Base-by-base conservation (phyloP, 805 yeast genomes). In the Nakazawaea populi region DNA sequence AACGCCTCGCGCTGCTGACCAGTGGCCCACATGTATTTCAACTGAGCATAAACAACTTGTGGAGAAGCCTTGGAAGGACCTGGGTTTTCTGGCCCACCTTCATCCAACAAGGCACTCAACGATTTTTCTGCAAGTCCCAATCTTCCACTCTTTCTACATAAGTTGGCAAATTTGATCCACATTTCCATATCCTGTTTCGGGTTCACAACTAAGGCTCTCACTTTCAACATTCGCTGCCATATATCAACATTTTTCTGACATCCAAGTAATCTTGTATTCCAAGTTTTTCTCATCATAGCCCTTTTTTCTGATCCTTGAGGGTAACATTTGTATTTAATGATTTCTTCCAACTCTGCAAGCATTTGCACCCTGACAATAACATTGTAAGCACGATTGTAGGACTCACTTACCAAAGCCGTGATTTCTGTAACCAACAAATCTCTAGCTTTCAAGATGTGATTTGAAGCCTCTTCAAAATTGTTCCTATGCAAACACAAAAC, bases 91-190 rank as follows among this genome's bases (percentile, higher is more conserved):
- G 82, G 80, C 5, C 84, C 81, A 1, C 86, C 88, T 54, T 82
- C 89, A 58, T 89, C 96, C 34, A 90, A 64, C 52, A 94, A 73
- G 5, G 85, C 79, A 58, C 88, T 87, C 56, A 95, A 73, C 0
- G 97, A 87, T 63, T 90, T 90, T 62, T 92, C 97, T 2, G 99
- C 97, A 49, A 95, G 71, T 6, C 92, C 92, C 58, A 89, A 72
- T 55, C 99, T 76, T 6, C 96, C 97, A 14, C 97, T 87, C 69
- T 94, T 94, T 55, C 99, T 79, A 64, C 98, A 90, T 52, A 94
- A 72, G 61, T 94, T 94, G 24, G 99, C 98, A 74, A 94, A 95
- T 66, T 94, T 91, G 60, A 94, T 92, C 97, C 98, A 90, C 80
- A 91, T 89, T 49, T 88, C 94, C 94, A 91, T 87, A 63, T 94